Evolutionary conservation across 441 rosid genomes (phyloP), one percentile per base, ranked within the genome.

Genomic region (Omphalea diandra): DNA sequence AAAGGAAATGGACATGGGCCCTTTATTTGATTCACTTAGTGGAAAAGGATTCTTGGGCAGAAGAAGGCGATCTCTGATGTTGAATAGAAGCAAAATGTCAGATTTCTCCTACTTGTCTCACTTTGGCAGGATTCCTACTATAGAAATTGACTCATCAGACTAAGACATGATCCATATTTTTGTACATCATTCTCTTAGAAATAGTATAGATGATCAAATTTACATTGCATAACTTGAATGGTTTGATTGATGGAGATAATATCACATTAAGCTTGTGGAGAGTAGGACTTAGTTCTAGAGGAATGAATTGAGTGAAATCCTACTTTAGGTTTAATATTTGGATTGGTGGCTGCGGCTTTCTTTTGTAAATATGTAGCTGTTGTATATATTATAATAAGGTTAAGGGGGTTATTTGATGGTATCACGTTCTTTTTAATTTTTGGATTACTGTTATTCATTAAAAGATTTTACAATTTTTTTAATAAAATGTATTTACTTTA

Each of bases 1-100:
- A 47, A 90, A 79, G 84, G 88, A 84, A 76, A 83, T 89, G 96
- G 89, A 87, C 62, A 87, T 88, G 97, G 98, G 99, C 24, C 81
- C 62, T 46, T 72, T 95, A 75, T 78, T 80, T 77, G 88, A 87
- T 74, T 82, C 96, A 22, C 85, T 95, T 3, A 58, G 61, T 8
- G 83, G 86, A 61, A 86, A 83, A 63, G 98, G 97, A 52, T 87
- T 86, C 81, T 15, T 62, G 63, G 58, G 68, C 15, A 86, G 83
- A 76, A 90, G 68, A 69, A 90, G 77, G 83, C 81, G 98, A 76
- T 82, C 92, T 18, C 79, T 69, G 59, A 52, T 35, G 40, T 75
- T 84, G 2, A 84, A 70, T 70, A 81, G 68, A 72, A 73, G 73
- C 35, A 80, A 72, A 75, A 72, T 75, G 53, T 71, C 85, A 40